Conservation (phyloP, 2,329 filamentous ascomycete species). For the Pseudocercospora vitis region DNA sequence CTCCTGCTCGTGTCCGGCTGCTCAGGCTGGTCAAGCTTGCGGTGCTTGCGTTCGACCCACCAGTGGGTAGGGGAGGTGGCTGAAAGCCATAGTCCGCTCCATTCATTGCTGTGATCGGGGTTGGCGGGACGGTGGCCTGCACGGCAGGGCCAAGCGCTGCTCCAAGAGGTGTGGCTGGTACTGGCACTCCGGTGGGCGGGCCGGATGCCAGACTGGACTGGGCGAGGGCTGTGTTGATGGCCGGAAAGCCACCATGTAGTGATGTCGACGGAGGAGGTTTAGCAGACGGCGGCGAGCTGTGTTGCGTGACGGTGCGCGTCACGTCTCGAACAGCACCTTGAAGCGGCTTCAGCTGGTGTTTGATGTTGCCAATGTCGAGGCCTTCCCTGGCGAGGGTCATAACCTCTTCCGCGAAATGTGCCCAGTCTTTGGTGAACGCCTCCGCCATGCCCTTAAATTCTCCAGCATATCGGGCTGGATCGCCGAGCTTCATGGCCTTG, state of each 20-base stretch:
- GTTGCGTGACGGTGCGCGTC: conserved; percentile 67
- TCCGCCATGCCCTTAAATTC: conserved; percentile 72
- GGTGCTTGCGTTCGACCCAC: conserved; percentile 3
- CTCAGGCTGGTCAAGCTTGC: conserved; percentile 4
- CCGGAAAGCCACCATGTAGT: conserved; percentile 26
- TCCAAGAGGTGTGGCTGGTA: conserved; percentile 85
- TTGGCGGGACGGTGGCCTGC: conserved; percentile 64
- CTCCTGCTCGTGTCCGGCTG: not conserved
- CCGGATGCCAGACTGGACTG: conserved; percentile 12
- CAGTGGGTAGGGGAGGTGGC: not conserved
- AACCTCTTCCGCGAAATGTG: conserved; percentile 62
- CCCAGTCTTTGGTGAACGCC: conserved; percentile 69
- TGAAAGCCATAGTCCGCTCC: conserved; percentile 26
- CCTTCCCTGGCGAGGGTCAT: conserved; percentile 46
- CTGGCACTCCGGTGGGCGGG: conserved; percentile 41
- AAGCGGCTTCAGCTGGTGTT: conserved; percentile 72
- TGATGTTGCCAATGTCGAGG: conserved; percentile 61
- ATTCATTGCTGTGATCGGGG: conserved; percentile 16
- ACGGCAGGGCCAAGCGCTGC: conserved; percentile 86
- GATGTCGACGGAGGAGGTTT: conserved; percentile 19
- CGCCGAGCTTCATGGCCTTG: conserved; percentile 78
- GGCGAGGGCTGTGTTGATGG: conserved; percentile 30
- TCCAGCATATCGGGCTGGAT: conserved; percentile 67
- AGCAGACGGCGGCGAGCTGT: conserved; percentile 66
- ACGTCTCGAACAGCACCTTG: conserved; percentile 83